Conservation (phyloP, 2,329 filamentous ascomycete species). For the Sporothrix inflata region DNA sequence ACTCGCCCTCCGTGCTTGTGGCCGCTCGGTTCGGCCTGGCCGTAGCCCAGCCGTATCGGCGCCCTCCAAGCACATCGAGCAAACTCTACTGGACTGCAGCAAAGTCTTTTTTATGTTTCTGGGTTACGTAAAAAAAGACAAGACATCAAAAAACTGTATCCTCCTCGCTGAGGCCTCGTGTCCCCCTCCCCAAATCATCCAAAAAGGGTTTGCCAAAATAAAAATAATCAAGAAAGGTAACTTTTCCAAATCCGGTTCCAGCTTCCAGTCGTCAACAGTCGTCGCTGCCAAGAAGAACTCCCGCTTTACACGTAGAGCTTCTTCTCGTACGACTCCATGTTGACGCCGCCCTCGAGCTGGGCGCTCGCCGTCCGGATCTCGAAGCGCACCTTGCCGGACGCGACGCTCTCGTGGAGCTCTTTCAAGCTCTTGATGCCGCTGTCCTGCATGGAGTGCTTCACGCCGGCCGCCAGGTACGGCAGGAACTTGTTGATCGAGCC, state of each 20-base stretch:
- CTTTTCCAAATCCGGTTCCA: not conserved
- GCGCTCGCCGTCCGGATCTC: constrained; percentile 93
- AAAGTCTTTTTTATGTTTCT: constrained; percentile 15
- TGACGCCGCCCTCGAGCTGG: constrained; percentile 94
- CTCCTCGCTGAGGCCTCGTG: not conserved
- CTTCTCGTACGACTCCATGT: constrained; percentile 99
- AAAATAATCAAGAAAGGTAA: constrained; percentile 19
- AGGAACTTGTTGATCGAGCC: constrained; percentile 92
- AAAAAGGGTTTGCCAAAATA: not conserved
- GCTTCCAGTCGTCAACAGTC: not conserved
- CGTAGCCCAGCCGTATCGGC: constrained; percentile 7
- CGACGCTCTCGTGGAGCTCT: constrained; percentile 75
- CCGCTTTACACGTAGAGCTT: constrained; percentile 84
- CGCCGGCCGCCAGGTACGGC: constrained; percentile 90
- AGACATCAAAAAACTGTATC: not conserved
- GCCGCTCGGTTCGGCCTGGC: constrained; percentile 5
- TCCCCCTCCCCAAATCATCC: not conserved
- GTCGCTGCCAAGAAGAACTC: not conserved
- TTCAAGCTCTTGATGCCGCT: constrained; percentile 81
- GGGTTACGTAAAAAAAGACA: constrained; percentile 11
- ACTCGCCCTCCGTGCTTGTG: constrained; percentile 13
- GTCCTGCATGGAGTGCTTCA: constrained; percentile 98
- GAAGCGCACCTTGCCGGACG: constrained; percentile 78
- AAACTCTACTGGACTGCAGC: constrained; percentile 13
- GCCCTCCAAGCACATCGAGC: constrained; percentile 7